Evolutionary conservation across 2,329 filamentous ascomycete species (phyloP).

Genomic region (Aureobasidium sp.): DNA sequence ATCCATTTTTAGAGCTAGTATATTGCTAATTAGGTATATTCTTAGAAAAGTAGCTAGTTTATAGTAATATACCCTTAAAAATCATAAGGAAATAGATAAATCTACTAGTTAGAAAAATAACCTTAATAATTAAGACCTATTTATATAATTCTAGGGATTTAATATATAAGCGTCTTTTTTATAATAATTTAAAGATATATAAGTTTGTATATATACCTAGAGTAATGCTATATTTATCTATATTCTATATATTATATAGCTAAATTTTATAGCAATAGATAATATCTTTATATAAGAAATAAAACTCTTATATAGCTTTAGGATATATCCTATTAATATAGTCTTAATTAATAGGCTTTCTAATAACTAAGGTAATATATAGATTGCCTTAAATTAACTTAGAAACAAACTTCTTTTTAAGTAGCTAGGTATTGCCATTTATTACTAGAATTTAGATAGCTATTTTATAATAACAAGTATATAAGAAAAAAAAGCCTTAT

Average conservation of each 20-base stretch:
- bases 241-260: background rate
- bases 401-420: background rate
- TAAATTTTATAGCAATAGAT: background rate
- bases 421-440: background rate
- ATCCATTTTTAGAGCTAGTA: background rate
- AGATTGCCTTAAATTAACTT: constrained; percentile 2
- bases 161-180: constrained; percentile 1
- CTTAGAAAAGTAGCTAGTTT: background rate
- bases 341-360: background rate
- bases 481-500: background rate
- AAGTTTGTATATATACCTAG: background rate
- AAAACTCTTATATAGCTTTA: constrained; percentile 1
- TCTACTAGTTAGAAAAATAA: background rate
- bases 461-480: background rate
- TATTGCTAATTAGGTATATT: background rate
- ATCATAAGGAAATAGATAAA: constrained; percentile 7
- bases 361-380: background rate
- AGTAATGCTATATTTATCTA: constrained; percentile 6
- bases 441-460: background rate
- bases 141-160: constrained; percentile 6
- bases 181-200: background rate
- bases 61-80: background rate
- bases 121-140: constrained; percentile 2
- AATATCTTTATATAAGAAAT: background rate
- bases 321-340: constrained; percentile 4